These are phyloP conservation scores for Phialophora chinensis DNA, from an alignment of 2,329 filamentous ascomycete genomes.

Conservation along the genomic window DNA sequence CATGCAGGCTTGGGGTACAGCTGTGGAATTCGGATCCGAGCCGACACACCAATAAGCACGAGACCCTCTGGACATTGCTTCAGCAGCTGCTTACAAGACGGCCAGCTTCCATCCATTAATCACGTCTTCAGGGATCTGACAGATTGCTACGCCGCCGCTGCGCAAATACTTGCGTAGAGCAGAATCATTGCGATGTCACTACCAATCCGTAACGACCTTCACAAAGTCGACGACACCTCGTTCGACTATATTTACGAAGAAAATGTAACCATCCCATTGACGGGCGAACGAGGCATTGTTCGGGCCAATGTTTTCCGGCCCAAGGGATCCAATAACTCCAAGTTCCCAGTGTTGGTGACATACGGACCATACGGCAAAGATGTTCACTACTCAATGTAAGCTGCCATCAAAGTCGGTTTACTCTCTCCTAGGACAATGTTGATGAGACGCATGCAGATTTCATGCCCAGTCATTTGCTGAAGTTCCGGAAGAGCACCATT, in stretches of 20 bases:
- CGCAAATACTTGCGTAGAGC: neutral
- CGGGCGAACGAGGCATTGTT: slow-evolving; percentile 50
- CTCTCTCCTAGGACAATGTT: neutral
- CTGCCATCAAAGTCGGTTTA: neutral
- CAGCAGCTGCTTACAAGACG: neutral
- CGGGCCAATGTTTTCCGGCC: slow-evolving; percentile 60
- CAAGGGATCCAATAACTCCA: slow-evolving; percentile 53
- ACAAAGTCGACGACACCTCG: slow-evolving; percentile 42
- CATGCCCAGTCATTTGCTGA: slow-evolving; percentile 55
- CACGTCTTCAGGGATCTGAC: neutral
- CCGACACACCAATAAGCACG: neutral
- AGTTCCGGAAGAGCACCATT: slow-evolving; percentile 61
- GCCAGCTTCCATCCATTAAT: neutral
- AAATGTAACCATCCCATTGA: slow-evolving; percentile 55
- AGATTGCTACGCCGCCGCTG: neutral
- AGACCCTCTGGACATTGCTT: neutral
- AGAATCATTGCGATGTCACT: neutral
- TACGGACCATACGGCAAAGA: slow-evolving; percentile 79
- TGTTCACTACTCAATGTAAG: slow-evolving; percentile 59
- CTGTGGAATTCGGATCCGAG: neutral
- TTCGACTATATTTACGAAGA: slow-evolving; percentile 58
- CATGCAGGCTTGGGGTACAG: neutral
- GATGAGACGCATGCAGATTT: slow-evolving; percentile 44
- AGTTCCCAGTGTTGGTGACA: slow-evolving; percentile 67
- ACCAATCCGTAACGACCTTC: slow-evolving; percentile 30